phyloP scores from a whole-genome alignment of 2,329 filamentous ascomycete species.

The Epichloe typhina region DNA sequence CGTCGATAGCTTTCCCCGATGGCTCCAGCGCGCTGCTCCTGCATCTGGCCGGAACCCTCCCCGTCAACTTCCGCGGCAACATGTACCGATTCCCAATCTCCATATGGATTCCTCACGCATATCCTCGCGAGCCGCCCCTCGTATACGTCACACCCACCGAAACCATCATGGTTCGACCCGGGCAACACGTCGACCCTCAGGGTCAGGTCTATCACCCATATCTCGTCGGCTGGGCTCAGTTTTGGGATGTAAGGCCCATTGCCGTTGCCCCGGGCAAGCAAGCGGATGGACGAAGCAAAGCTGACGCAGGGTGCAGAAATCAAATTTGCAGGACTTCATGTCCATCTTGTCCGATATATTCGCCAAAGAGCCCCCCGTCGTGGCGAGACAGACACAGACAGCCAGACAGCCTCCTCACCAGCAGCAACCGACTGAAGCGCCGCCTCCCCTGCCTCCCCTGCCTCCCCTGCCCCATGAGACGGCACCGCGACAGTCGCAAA shows the following conservation, averaged over 20 bases:
- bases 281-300: slow-evolving; percentile 2
- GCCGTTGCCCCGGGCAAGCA: neutral
- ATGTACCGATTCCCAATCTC: slow-evolving; percentile 85
- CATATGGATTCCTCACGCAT: slow-evolving; percentile 85
- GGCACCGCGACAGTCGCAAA: slow-evolving; percentile 26
- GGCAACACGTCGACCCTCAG: slow-evolving; percentile 89
- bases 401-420: slow-evolving; percentile 24
- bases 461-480: slow-evolving; percentile 60
- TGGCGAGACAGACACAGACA: slow-evolving; percentile 47
- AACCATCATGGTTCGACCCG: slow-evolving; percentile 79
- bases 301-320: slow-evolving; percentile 43
- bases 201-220: slow-evolving; percentile 95
- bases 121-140: slow-evolving; percentile 76
- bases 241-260: slow-evolving; percentile 62
- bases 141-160: slow-evolving; percentile 80
- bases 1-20: slow-evolving; percentile 66
- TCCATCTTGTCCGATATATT: slow-evolving; percentile 76
- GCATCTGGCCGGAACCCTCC: slow-evolving; percentile 74
- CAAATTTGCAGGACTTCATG: slow-evolving; percentile 70
- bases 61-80: slow-evolving; percentile 79
- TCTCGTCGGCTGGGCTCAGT: slow-evolving; percentile 75
- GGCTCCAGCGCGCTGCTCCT: slow-evolving; percentile 77
- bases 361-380: slow-evolving; percentile 85
- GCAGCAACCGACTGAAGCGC: slow-evolving; percentile 23
- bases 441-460: slow-evolving; percentile 65